phyloP scores from a whole-genome alignment of 495 filamentous ascomycete species.

The Podospora anserina region DNA sequence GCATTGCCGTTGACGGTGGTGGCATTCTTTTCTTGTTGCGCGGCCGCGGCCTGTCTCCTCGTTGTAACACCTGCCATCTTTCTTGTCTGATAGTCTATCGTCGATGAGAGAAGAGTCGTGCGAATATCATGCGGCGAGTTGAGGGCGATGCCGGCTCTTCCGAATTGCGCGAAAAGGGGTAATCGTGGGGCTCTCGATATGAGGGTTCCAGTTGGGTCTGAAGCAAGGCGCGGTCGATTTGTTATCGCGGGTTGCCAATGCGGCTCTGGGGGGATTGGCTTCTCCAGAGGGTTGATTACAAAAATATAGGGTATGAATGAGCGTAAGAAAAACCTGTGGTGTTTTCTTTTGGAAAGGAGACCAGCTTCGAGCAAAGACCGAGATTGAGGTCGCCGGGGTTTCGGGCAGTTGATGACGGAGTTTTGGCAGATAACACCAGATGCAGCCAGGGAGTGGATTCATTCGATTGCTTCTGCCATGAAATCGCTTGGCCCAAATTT shows the following conservation, averaged over 20 bases:
- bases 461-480: background rate
- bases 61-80: slow-evolving; percentile 31
- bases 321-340: background rate
- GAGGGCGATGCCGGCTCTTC: background rate
- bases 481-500: slow-evolving; percentile 2
- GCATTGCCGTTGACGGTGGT: slow-evolving; percentile 2
- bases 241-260: background rate
- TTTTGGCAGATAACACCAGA: slow-evolving; percentile 6
- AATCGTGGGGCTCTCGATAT: background rate
- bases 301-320: slow-evolving; percentile 6
- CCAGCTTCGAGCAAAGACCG: background rate
- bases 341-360: background rate
- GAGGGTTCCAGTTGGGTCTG: background rate
- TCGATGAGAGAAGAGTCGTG: background rate
- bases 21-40: slow-evolving; percentile 5
- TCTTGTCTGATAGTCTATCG: slow-evolving; percentile 9
- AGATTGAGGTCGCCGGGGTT: slow-evolving; percentile 4
- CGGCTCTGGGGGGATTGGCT: background rate
- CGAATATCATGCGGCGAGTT: background rate
- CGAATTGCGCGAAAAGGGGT: slow-evolving; percentile 1
- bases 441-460: slow-evolving; percentile 1
- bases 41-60: slow-evolving; percentile 24
- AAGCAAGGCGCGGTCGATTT: background rate
- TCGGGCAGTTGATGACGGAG: slow-evolving; percentile 12
- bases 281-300: background rate